Evolutionary conservation across 2,329 filamentous ascomycete genomes (phyloP).

Genomic region (Lasiodiplodia gonubiensis): DNA sequence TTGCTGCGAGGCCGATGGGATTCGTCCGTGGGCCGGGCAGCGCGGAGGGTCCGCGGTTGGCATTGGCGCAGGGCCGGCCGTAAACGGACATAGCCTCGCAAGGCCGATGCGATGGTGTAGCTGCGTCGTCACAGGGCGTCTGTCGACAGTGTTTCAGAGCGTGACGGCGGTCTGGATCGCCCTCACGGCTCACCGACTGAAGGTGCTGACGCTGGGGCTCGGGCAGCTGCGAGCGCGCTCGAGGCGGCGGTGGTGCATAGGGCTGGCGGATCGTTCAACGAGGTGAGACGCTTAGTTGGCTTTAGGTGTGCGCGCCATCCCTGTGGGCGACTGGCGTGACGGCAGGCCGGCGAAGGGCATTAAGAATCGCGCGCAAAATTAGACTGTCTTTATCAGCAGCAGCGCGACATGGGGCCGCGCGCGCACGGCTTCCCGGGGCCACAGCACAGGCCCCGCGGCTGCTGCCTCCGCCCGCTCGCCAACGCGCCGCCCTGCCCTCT

Average conservation of each 20-base stretch:
- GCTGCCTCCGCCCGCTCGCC: conserved; percentile 7
- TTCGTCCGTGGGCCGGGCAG: conserved; percentile 10
- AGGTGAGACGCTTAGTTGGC: conserved; percentile 38
- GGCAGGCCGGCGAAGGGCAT: not conserved
- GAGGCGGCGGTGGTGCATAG: conserved; percentile 35
- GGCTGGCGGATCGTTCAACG: conserved; percentile 35
- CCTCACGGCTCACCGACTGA: conserved; percentile 19
- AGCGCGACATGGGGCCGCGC: conserved; percentile 1
- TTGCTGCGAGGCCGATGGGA: conserved; percentile 8
- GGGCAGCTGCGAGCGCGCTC: conserved; percentile 18
- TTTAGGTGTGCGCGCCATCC: conserved; percentile 24
- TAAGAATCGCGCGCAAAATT: conserved; percentile 4
- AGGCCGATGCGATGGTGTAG: not conserved
- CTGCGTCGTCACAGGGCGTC: conserved; percentile 14
- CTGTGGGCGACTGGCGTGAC: conserved; percentile 10
- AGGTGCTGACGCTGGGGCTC: conserved; percentile 22
- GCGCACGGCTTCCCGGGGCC: not conserved
- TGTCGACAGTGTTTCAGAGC: conserved; percentile 21
- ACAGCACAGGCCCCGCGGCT: conserved; percentile 6
- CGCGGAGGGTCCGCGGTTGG: not conserved
- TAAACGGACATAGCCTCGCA: conserved; percentile 7
- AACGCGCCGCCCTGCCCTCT: conserved; percentile 1
- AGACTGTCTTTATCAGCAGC: conserved; percentile 1
- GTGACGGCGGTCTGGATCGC: conserved; percentile 20
- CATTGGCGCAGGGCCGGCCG: not conserved